Base-by-base conservation (phyloP, 129 eudicot genomes). In the Centaurea solstitialis region DNA sequence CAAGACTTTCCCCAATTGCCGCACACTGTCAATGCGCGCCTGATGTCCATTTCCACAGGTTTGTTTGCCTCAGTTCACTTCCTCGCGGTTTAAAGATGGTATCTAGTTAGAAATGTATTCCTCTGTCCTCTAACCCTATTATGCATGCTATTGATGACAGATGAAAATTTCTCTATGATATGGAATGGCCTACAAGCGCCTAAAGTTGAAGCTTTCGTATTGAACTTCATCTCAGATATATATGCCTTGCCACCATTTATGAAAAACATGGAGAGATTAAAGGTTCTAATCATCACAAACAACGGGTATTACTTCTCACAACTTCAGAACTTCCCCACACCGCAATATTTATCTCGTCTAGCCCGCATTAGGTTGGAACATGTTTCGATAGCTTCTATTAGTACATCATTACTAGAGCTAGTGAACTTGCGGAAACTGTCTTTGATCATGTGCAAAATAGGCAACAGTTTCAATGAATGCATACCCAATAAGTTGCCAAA, bases 281-380 rank as follows among this genome's bases (percentile, higher is more conserved):
- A 80, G 79, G 86, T 83, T 68, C 67, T 89, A 37, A 75, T 85
- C 21, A 35, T 89, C 80, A 80, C 88, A 69, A 89, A 87, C 79
- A 79, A 83, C 18, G 91, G 91, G 12, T 74, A 47, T 71, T 21
- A 66, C 79, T 72, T 68, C 17, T 65, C 87, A 5, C 30, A 83
- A 20, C 69, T 88, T 50, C 6, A 76, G 15, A 80, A 80, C 76
- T 76, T 88, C 59, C 84, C 73, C 3, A 10, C 61, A 0, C 79
- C 84, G 4, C 50, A 75, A 37, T 23, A 1, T 65, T 75, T 88
- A 37, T 73, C 67, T 9, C 41, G 76, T 75, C 74, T 87, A 10
- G 85, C 75, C n/a, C 72, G 81, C 75, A 80, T 81, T 23, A 80
- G 85, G 65, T 26, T 85, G 24, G 87, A 83, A 41, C 76, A 79